Conservation (phyloP, 139 green algal genomes). For the Microglena sp. region DNA sequence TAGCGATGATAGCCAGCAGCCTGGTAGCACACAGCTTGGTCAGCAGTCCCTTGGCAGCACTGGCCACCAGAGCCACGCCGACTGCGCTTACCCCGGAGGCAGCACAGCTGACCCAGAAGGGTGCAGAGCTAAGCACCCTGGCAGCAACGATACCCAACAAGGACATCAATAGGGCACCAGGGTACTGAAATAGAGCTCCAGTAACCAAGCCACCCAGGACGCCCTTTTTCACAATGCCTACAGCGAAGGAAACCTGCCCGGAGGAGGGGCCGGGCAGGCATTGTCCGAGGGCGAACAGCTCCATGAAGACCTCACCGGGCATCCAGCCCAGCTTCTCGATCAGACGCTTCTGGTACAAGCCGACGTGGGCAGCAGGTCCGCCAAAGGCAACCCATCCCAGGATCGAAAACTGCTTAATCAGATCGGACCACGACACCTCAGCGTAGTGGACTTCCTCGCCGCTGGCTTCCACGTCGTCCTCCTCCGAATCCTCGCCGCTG, state of each 20-base stretch:
- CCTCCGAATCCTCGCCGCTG: background rate
- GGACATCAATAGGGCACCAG: conserved; percentile 72
- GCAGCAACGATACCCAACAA: conserved; percentile 60
- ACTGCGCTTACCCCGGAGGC: conserved; percentile 53
- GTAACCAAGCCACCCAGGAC: conserved; percentile 48
- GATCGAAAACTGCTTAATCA: conserved; percentile 45
- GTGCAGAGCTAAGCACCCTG: conserved; percentile 29
- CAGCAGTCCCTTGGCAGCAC: conserved; percentile 59
- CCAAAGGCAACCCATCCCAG: conserved; percentile 77
- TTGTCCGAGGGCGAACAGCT: conserved; percentile 82
- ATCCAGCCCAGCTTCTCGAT: conserved; percentile 71
- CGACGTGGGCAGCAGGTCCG: conserved; percentile 76
- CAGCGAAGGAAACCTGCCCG: conserved; percentile 76
- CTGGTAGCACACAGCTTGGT: conserved; percentile 59
- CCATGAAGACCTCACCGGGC: conserved; percentile 61
- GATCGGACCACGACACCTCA: conserved; percentile 31
- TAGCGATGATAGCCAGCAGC: too few relatives aligned
- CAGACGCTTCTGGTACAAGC: conserved; percentile 61
- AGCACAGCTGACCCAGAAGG: conserved; percentile 37
- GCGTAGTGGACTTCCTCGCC: background rate
- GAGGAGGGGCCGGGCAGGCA: conserved; percentile 83
- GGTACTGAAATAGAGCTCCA: conserved; percentile 83
- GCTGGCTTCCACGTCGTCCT: background rate
- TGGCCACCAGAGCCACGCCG: conserved; percentile 75
- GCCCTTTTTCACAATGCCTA: conserved; percentile 75